These are phyloP conservation scores for Ceratobasidium sp. DNA, from an alignment of 1,284 basidiomycete genomes.

Conservation along the genomic window DNA sequence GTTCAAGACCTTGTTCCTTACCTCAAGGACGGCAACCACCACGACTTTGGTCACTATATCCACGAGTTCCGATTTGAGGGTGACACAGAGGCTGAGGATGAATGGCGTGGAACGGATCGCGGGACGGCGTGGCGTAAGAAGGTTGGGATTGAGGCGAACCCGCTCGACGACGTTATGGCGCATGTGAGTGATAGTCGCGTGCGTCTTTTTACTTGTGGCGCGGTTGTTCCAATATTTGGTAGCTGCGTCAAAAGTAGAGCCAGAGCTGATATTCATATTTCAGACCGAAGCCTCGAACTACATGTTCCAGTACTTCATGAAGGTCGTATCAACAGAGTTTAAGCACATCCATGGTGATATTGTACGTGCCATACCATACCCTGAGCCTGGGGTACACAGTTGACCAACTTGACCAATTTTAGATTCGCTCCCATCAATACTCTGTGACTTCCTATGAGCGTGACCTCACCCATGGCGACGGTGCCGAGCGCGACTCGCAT, in stretches of 20 bases:
- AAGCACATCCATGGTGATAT: conserved; percentile 78
- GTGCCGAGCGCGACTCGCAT: conserved; percentile 64
- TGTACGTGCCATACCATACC: conserved; percentile 57
- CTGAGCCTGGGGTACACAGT: not conserved
- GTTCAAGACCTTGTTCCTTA: conserved; percentile 97
- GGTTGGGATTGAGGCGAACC: conserved; percentile 80
- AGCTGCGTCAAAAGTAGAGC: too few species aligned
- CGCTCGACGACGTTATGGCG: conserved; percentile 77
- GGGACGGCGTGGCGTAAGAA: conserved; percentile 71
- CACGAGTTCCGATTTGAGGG: conserved; percentile 85
- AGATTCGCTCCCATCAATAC: conserved; percentile 90
- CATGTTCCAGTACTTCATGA: conserved; percentile 98
- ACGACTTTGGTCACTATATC: conserved; percentile 94
- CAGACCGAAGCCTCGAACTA: conserved; percentile 78
- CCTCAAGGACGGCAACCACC: conserved; percentile 84
- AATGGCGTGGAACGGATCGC: conserved; percentile 57
- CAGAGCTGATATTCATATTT: conserved; percentile 9
- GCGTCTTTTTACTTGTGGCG: not conserved
- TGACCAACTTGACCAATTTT: conserved; percentile 14
- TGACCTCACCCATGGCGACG: conserved; percentile 71
- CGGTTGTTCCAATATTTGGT: conserved; percentile 22
- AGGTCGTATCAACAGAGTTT: conserved; percentile 95
- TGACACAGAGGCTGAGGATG: conserved; percentile 77
- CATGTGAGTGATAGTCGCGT: conserved; percentile 60
- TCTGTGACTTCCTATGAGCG: conserved; percentile 96